These are phyloP conservation scores for Naganishia sp. DNA, from an alignment of 1,284 basidiomycete genomes.

Conservation along the genomic window DNA sequence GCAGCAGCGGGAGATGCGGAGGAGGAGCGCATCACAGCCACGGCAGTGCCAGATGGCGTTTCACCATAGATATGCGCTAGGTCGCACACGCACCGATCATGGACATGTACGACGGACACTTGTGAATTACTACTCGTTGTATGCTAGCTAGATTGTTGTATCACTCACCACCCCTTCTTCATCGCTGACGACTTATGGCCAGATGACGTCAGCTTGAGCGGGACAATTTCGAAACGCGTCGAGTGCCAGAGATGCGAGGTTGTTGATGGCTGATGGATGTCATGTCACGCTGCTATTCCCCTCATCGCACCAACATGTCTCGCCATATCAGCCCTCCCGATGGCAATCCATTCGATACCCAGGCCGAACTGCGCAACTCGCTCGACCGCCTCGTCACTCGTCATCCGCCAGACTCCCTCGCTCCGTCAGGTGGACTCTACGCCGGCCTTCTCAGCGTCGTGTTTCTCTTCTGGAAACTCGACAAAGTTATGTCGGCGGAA, in stretches of 20 bases:
- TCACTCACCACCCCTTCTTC: no score
- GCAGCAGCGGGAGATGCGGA: no score
- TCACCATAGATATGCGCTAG: no score
- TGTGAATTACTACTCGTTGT: neutral
- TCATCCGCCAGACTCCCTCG: constrained; percentile 11
- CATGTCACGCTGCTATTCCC: no score
- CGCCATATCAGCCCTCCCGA: constrained; percentile 2
- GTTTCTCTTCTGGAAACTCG: constrained; percentile 12
- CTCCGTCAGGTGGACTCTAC: constrained; percentile 22
- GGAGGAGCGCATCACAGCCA: no score
- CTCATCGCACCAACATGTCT: neutral
- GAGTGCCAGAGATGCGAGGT: no score
- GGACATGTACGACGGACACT: no score
- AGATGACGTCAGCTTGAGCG: constrained; percentile 10
- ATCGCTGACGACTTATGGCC: neutral
- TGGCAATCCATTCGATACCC: neutral
- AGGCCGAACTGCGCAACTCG: neutral
- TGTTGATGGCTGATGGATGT: no score
- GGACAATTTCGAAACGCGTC: no score
- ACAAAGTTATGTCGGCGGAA: neutral
- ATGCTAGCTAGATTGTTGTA: neutral
- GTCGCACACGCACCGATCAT: no score
- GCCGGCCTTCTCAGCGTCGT: constrained; percentile 11
- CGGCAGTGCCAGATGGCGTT: no score
- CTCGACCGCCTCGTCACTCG: neutral